phyloP scores from a whole-genome alignment of 176 grass and related monocot species.

The Cymbopogon citratus region DNA sequence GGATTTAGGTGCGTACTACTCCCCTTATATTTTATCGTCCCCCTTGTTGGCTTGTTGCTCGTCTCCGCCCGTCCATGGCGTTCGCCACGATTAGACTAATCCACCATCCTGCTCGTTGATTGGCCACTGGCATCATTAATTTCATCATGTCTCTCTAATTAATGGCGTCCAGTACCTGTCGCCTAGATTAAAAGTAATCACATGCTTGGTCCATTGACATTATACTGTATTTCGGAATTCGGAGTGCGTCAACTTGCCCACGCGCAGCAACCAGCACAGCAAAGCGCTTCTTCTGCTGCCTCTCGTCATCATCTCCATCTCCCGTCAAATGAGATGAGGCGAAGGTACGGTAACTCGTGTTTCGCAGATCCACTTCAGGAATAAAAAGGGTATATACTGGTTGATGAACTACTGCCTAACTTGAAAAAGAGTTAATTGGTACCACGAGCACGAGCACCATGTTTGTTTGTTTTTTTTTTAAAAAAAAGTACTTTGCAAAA shows the following conservation, averaged over 20 bases:
- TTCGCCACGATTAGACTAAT: not conserved
- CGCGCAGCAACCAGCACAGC: not conserved
- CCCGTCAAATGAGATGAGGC: not conserved
- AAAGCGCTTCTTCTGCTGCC: not conserved
- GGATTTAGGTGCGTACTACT: not conserved
- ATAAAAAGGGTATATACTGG: not conserved
- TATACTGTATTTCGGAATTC: not conserved
- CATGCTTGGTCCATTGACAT: not conserved
- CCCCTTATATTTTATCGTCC: not conserved
- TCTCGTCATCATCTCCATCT: not conserved
- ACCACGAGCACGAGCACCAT: not conserved
- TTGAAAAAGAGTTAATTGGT: not conserved
- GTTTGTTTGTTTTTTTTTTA: not conserved
- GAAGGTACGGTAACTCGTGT: not conserved
- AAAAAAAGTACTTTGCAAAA: not conserved
- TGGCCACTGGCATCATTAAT: not conserved
- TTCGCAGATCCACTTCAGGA: not conserved
- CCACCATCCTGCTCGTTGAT: not conserved
- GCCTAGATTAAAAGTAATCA: not conserved
- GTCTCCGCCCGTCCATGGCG: conserved; percentile 12
- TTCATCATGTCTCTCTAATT: not conserved
- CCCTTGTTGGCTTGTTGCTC: not conserved
- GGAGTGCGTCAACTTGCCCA: not conserved
- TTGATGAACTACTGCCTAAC: conserved; percentile 22
- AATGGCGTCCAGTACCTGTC: not conserved